Percentiles rank a stretch among this genome's conserved stretches.
These are phyloP conservation scores for Vigna mungo DNA, from an alignment of 306 rosid genomes.

Conservation along the genomic window DNA sequence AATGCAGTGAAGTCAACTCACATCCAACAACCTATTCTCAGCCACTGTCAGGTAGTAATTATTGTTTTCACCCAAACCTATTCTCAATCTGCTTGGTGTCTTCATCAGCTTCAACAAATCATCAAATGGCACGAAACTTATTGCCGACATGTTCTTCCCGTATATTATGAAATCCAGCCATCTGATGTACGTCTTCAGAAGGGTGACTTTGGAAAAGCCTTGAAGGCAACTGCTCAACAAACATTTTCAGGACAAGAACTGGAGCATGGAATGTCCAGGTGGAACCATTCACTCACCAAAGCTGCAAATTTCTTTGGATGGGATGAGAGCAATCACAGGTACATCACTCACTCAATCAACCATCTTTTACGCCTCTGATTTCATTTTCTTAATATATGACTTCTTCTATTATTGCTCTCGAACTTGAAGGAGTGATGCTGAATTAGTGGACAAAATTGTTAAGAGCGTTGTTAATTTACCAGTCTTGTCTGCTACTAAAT, in stretches of 20 bases:
- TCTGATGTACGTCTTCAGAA: background rate
- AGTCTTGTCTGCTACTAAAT: background rate
- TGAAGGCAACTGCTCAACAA: background rate
- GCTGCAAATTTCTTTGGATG: background rate
- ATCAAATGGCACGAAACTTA: background rate
- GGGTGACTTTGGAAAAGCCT: background rate
- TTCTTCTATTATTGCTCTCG: background rate
- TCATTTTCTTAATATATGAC: background rate
- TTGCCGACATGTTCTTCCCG: background rate
- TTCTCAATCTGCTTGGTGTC: background rate
- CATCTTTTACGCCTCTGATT: background rate
- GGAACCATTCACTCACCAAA: background rate
- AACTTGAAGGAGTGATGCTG: background rate
- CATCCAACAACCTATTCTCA: background rate
- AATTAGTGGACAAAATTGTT: background rate
- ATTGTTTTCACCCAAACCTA: background rate
- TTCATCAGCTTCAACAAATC: too few species aligned
- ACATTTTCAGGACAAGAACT: background rate
- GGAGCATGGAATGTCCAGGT: background rate
- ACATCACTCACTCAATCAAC: background rate
- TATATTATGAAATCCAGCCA: background rate
- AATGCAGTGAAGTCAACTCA: too few species aligned
- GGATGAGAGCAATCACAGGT: background rate
- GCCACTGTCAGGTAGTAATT: background rate
- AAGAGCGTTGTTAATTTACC: background rate